A percentile compares a stretch with the other conserved stretches of the same genome.
Conservation (phyloP, 805 yeast species). For the Kregervanrija pseudodelftensis region DNA sequence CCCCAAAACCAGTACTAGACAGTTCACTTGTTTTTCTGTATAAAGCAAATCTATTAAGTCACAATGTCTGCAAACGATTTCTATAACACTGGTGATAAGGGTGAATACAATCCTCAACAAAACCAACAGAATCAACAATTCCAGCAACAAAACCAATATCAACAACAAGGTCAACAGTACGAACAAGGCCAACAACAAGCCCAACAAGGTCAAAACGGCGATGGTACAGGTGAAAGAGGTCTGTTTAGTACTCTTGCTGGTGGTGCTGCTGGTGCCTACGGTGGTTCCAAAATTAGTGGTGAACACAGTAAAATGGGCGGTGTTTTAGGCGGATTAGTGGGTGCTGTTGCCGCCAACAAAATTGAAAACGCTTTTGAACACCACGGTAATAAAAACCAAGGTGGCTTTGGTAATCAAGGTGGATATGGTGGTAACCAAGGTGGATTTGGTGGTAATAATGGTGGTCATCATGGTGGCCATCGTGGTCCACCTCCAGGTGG, state of each 20-base stretch:
- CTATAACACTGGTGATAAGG: too few relatives aligned
- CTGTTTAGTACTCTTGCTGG: slow-evolving; percentile 39
- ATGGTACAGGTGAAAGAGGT: slow-evolving; percentile 34
- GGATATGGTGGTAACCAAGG: too few relatives aligned
- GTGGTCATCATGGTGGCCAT: too few relatives aligned
- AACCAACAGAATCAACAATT: too few relatives aligned
- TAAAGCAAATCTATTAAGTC: too few relatives aligned
- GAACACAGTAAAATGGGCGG: slow-evolving; percentile 37
- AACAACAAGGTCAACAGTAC: slow-evolving; percentile 28
- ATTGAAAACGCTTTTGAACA: slow-evolving; percentile 29
- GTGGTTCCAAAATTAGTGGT: slow-evolving; percentile 39
- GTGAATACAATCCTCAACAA: too few relatives aligned
- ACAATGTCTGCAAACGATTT: too few relatives aligned
- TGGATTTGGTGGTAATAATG: too few relatives aligned
- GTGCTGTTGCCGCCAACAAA: slow-evolving; percentile 49
- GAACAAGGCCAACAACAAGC: slow-evolving; percentile 25
- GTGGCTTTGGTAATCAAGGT: slow-evolving; percentile 1
- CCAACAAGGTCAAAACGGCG: slow-evolving; percentile 22
- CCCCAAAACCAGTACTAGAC: too few relatives aligned
- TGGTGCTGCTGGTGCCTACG: slow-evolving; percentile 48
- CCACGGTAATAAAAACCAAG: slow-evolving; percentile 19
- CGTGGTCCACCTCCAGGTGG: too few relatives aligned
- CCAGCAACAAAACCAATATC: too few relatives aligned
- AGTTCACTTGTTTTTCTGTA: too few relatives aligned
- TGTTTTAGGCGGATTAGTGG: slow-evolving; percentile 46